phyloP scores from a whole-genome alignment of 345 rosid genomes.

The Euphorbia pulcherrima region DNA sequence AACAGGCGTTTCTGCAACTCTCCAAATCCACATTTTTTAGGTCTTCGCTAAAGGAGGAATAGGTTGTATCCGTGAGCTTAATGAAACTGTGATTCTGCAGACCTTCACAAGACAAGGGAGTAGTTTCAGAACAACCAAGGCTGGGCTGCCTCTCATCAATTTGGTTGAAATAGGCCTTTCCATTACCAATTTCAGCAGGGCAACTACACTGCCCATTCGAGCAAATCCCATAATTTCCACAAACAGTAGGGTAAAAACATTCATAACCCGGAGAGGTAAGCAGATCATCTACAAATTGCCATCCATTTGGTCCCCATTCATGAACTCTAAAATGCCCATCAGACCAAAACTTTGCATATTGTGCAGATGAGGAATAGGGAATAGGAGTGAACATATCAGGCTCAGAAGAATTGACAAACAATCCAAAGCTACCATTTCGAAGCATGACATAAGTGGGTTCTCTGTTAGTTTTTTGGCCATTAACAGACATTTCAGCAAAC shows the following conservation, averaged over 20 bases:
- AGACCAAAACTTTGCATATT: conserved; percentile 17
- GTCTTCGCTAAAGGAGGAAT: background rate
- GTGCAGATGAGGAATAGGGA: conserved; percentile 2
- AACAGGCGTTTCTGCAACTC: conserved; percentile 22
- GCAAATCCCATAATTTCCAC: no score
- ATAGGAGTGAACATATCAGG: background rate
- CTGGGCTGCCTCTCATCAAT: no score
- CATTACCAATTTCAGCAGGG: no score
- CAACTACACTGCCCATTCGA: no score
- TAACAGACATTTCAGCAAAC: background rate
- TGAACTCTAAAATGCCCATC: conserved; percentile 33
- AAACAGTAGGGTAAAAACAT: no score
- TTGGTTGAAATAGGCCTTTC: no score
- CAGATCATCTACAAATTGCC: conserved; percentile 17
- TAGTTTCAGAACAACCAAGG: no score
- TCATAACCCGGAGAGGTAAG: conserved; percentile 9
- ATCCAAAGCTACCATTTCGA: no score
- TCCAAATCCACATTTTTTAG: background rate
- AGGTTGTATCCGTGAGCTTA: conserved; percentile 19
- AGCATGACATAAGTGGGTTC: no score
- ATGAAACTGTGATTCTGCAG: no score
- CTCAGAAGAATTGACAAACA: conserved; percentile 5
- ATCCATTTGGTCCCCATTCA: background rate
- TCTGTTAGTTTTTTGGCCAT: background rate
- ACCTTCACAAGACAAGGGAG: no score